phyloP scores from a whole-genome alignment of 768 basidiomycete genomes.

The Neoboletus brunneissimus region DNA sequence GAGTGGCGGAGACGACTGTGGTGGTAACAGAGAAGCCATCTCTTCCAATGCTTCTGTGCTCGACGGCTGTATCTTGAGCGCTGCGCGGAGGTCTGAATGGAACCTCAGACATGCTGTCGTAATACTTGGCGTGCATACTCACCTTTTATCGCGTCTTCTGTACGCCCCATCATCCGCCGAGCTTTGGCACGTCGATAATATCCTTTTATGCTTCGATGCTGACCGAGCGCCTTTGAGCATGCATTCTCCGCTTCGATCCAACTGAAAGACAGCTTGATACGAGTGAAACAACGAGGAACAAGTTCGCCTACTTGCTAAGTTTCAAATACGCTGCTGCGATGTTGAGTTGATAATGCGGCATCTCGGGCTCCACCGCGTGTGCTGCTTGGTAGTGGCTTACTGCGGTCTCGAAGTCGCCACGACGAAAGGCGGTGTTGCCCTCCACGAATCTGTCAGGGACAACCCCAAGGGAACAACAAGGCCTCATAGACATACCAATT shows the following conservation, averaged over 20 bases:
- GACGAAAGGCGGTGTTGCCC: slow-evolving; percentile 70
- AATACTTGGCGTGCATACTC: not conserved
- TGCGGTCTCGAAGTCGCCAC: slow-evolving; percentile 54
- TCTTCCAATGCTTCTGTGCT: slow-evolving; percentile 63
- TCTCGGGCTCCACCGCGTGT: slow-evolving; percentile 62
- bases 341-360: slow-evolving; percentile 75
- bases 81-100: slow-evolving; percentile 54
- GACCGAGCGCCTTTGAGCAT: slow-evolving; percentile 60
- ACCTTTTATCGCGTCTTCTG: slow-evolving; percentile 63
- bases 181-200: slow-evolving; percentile 70
- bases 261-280: slow-evolving; percentile 36
- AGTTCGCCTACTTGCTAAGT: slow-evolving; percentile 54
- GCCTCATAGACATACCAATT: slow-evolving; percentile 43
- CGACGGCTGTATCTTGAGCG: slow-evolving; percentile 59
- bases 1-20: slow-evolving; percentile 13
- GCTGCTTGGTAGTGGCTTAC: slow-evolving; percentile 59
- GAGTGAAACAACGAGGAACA: slow-evolving; percentile 4
- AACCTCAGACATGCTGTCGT: not conserved
- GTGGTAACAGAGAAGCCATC: slow-evolving; percentile 40
- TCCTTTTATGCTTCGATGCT: slow-evolving; percentile 68
- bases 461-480: not conserved
- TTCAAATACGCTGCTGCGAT: slow-evolving; percentile 74
- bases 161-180: slow-evolving; percentile 53
- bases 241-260: slow-evolving; percentile 73
- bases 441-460: slow-evolving; percentile 27